Evolutionary conservation across 192 early-diverging fungal genomes (phyloP).

Genomic region (Coemansia sp.): DNA sequence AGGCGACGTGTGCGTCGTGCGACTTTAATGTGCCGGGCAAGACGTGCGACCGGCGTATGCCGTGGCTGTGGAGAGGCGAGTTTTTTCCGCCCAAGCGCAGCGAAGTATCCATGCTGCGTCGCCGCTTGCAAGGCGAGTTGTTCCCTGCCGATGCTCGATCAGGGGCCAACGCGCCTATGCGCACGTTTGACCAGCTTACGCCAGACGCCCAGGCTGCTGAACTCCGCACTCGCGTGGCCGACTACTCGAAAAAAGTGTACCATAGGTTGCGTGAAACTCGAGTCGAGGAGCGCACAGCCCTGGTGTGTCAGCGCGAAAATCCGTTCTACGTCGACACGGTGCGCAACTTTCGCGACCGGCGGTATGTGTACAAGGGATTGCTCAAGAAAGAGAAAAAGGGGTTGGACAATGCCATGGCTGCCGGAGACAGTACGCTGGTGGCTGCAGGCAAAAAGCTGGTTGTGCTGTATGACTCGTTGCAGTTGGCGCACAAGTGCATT

Average conservation of each 20-base stretch:
- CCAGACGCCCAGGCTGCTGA: constrained; percentile 66
- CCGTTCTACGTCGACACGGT: constrained; percentile 99
- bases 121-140: constrained; percentile 77
- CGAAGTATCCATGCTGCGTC: constrained; percentile 89
- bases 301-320: constrained; percentile 96
- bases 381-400: constrained; percentile 91
- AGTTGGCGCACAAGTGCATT: constrained; percentile 97
- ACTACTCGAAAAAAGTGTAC: constrained; percentile 89
- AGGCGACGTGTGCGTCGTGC: constrained; percentile 85
- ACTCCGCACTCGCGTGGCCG: constrained; percentile 76
- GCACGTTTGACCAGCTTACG: constrained; percentile 68
- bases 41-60: constrained; percentile 88
- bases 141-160: constrained; percentile 61
- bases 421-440: constrained; percentile 65
- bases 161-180: constrained; percentile 40
- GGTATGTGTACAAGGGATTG: constrained; percentile 96
- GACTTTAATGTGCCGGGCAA: constrained; percentile 90
- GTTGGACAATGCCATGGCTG: constrained; percentile 64
- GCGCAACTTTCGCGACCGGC: constrained; percentile 90
- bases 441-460: constrained; percentile 90
- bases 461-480: constrained; percentile 95
- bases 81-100: constrained; percentile 85
- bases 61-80: constrained; percentile 98
- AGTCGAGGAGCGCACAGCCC: constrained; percentile 78
- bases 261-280: constrained; percentile 78